phyloP scores from a whole-genome alignment of 345 rosid species.

The Crucihimalaya himalaica region DNA sequence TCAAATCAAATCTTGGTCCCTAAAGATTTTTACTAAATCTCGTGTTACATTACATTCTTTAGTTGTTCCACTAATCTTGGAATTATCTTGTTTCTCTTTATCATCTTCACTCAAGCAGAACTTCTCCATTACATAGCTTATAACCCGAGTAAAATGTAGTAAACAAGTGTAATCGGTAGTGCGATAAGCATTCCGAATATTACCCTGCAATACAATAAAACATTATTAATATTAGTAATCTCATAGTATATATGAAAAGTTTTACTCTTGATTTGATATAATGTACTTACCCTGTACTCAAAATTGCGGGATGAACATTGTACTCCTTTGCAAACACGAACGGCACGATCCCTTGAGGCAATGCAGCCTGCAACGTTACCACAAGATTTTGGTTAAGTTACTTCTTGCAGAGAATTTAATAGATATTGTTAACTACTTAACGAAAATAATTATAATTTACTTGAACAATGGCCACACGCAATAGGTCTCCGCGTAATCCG shows the following conservation, averaged over 20 bases:
- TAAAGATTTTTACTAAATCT: neutral
- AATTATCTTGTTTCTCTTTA: neutral
- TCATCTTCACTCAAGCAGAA: neutral
- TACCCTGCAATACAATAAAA: conserved; percentile 50
- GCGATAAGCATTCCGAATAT: conserved; percentile 80
- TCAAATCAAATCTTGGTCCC: conserved; percentile 28
- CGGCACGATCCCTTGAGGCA: conserved; percentile 88
- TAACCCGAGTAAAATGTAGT: conserved; percentile 68
- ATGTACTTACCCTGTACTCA: conserved; percentile 68
- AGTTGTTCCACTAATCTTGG: conserved; percentile 13
- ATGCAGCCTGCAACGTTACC: conserved; percentile 56
- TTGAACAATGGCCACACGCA: conserved; percentile 93
- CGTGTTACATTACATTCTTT: conserved; percentile 28
- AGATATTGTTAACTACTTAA: neutral
- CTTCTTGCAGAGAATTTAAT: neutral
- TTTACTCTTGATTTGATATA: neutral
- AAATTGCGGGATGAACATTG: conserved; percentile 77
- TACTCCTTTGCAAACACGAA: conserved; percentile 87
- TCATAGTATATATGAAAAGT: neutral
- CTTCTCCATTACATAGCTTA: conserved; percentile 32
- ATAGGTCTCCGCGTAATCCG: conserved; percentile 65
- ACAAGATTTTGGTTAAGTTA: neutral
- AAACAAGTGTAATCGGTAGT: conserved; percentile 70
- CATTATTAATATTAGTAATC: neutral
- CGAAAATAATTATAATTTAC: conserved; percentile 34